Evolutionary conservation across 768 basidiomycete genomes (phyloP).

Genomic region (Russula dissimulans): DNA sequence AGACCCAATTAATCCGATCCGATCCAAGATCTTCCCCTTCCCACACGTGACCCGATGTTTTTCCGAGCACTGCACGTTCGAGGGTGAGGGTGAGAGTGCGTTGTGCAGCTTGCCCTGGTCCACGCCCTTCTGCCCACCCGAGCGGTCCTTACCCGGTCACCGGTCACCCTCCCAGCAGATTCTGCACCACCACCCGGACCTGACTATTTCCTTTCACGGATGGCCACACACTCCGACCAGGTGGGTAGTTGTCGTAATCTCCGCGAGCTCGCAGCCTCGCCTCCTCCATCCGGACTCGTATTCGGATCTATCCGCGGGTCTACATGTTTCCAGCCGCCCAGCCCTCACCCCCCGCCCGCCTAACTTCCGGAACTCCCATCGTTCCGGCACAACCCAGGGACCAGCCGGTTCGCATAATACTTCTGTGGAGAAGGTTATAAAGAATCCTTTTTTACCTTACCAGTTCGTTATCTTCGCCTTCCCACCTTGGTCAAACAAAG

Average conservation of each 20-base stretch:
- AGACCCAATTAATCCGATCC: too few relatives aligned
- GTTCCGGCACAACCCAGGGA: too few relatives aligned
- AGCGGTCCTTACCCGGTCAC: too few relatives aligned
- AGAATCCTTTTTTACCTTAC: too few relatives aligned
- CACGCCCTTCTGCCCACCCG: too few relatives aligned
- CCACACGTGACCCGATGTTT: constrained; percentile 13
- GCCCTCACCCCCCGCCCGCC: neutral
- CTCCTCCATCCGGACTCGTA: neutral
- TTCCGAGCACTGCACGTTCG: neutral
- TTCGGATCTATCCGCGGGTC: constrained; percentile 7
- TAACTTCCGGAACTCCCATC: neutral
- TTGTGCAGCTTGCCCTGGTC: too few relatives aligned
- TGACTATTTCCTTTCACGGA: constrained; percentile 5
- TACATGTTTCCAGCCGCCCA: neutral
- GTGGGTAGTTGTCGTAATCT: constrained; percentile 16
- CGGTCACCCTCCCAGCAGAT: too few relatives aligned
- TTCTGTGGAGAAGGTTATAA: too few relatives aligned
- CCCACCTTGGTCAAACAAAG: too few relatives aligned
- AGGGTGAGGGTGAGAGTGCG: too few relatives aligned
- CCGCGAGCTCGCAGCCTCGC: constrained; percentile 11
- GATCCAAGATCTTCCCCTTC: neutral
- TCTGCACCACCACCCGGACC: neutral
- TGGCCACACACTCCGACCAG: constrained; percentile 12
- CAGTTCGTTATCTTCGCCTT: too few relatives aligned
- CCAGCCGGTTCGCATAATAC: too few relatives aligned